These are phyloP conservation scores for Paulownia fortunei DNA, from an alignment of 257 asterid genomes.

Conservation along the genomic window DNA sequence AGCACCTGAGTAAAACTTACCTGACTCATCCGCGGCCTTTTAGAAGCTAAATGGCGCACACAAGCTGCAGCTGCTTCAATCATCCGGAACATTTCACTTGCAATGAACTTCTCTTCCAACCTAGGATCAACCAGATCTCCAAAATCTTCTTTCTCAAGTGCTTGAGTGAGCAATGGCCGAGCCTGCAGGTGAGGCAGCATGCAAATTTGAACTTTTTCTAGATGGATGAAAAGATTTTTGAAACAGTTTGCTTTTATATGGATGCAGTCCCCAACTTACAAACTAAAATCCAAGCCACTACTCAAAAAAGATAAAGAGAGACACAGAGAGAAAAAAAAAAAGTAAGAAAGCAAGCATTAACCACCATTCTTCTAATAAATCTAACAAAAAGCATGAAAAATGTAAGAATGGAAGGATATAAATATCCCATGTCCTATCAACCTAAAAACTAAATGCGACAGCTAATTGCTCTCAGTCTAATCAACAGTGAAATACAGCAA, in stretches of 20 bases:
- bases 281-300: no score
- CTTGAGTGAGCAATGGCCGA: constrained; percentile 76
- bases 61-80: constrained; percentile 96
- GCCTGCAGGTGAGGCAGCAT: constrained; percentile 52
- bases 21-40: constrained; percentile 86
- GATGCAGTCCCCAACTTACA: background rate
- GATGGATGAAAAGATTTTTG: background rate
- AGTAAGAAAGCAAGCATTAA: background rate
- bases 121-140: constrained; percentile 64
- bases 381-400: background rate
- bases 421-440: background rate
- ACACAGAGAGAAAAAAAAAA: background rate
- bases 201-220: constrained; percentile 6
- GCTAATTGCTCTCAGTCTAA: background rate
- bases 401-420: background rate
- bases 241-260: background rate
- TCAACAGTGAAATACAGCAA: background rate
- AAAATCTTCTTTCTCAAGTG: constrained; percentile 70
- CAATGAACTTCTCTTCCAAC: constrained; percentile 54
- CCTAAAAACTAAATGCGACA: background rate
- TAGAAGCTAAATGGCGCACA: constrained; percentile 78
- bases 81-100: constrained; percentile 80
- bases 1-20: constrained; percentile 31
- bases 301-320: background rate
- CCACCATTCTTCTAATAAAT: background rate